Evolutionary conservation across 208 protist genomes (phyloP).

Genomic region (Jaenimonas drosophilae): DNA sequence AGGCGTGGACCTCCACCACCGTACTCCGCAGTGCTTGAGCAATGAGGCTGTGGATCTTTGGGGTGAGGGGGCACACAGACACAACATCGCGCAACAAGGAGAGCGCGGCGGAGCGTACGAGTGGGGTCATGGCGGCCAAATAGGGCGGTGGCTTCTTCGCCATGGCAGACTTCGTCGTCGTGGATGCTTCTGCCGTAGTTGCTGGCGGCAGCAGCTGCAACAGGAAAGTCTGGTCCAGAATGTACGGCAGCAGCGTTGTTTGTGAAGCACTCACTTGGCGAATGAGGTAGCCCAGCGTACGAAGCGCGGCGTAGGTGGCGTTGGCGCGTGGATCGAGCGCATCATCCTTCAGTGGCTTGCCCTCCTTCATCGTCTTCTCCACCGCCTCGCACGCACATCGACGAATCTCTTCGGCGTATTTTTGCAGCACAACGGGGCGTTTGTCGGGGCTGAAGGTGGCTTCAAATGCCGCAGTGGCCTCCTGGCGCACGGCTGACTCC

Average conservation of each 20-base stretch:
- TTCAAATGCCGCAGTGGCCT: slow-evolving; percentile 52
- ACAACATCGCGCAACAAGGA: slow-evolving; percentile 67
- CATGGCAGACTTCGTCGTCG: background rate
- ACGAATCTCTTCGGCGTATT: slow-evolving; percentile 49
- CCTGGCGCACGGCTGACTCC: slow-evolving; percentile 37
- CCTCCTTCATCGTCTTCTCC: slow-evolving; percentile 19
- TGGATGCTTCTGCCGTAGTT: slow-evolving; percentile 3
- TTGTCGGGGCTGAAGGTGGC: slow-evolving; percentile 47
- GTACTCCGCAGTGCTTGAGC: slow-evolving; percentile 33
- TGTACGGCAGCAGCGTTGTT: slow-evolving; percentile 41
- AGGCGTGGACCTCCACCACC: slow-evolving; percentile 32
- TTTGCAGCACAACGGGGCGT: slow-evolving; percentile 33
- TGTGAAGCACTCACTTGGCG: slow-evolving; percentile 57
- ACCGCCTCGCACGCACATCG: slow-evolving; percentile 23
- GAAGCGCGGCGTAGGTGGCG: slow-evolving; percentile 38
- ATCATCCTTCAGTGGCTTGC: slow-evolving; percentile 60
- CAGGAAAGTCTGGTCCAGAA: slow-evolving; percentile 29
- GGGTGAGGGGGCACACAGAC: slow-evolving; percentile 34
- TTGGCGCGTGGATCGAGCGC: slow-evolving; percentile 57
- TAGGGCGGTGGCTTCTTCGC: slow-evolving; percentile 5
- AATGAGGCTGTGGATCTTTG: slow-evolving; percentile 42
- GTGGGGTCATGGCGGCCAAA: slow-evolving; percentile 41
- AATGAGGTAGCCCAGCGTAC: slow-evolving; percentile 74
- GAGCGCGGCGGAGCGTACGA: slow-evolving; percentile 65
- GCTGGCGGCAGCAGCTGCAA: slow-evolving; percentile 28